Conservation (phyloP, 257 asterid species). For the Mentha longifolia region DNA sequence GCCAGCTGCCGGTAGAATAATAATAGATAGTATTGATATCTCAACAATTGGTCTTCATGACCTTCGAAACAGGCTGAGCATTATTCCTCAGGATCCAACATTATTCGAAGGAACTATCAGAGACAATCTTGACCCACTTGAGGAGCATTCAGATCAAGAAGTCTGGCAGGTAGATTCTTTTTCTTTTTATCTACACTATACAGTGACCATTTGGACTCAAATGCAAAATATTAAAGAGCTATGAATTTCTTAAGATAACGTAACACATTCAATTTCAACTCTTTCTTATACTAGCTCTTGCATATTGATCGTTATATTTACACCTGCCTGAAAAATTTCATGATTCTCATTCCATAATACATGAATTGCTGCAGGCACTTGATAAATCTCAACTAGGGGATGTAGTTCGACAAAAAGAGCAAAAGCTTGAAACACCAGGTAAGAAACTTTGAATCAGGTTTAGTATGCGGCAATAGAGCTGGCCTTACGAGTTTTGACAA, state of each 20-base stretch:
- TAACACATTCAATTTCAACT: neutral
- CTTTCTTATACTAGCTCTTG: neutral
- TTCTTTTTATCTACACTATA: neutral
- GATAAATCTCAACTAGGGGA: conserved; percentile 95
- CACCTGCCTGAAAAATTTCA: neutral
- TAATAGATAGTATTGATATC: conserved; percentile 83
- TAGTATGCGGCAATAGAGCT: neutral
- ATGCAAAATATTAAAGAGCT: neutral
- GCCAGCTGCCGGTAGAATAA: conserved; percentile 87
- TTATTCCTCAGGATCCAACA: conserved; percentile 97
- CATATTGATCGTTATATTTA: neutral
- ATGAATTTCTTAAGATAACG: neutral
- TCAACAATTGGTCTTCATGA: conserved; percentile 93
- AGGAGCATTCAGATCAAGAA: conserved; percentile 82
- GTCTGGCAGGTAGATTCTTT: conserved; percentile 74
- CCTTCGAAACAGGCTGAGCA: conserved; percentile 86
- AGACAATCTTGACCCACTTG: conserved; percentile 89
- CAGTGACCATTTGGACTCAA: conserved; percentile 5
- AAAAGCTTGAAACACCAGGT: conserved; percentile 88
- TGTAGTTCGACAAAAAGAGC: conserved; percentile 80
- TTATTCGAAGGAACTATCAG: conserved; percentile 97
- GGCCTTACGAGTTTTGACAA: neutral
- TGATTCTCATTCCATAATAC: neutral
- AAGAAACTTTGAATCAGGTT: conserved; percentile 24
- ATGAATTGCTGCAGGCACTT: conserved; percentile 66